These are phyloP conservation scores for Cupressus sempervirens DNA, from an alignment of 75 land plant species.

Conservation along the genomic window DNA sequence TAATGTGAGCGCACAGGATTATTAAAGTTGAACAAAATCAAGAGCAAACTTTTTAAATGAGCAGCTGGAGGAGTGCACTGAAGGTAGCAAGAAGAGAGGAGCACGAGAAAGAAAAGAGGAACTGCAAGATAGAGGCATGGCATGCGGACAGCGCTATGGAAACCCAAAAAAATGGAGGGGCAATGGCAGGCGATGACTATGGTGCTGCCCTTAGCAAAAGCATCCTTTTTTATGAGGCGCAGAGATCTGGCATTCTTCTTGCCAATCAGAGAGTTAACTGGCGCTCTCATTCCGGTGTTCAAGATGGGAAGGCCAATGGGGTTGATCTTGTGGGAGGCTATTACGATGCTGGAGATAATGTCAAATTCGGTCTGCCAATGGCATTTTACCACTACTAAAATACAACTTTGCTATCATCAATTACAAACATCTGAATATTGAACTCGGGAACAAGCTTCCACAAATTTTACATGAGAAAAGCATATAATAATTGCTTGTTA, in stretches of 20 bases:
- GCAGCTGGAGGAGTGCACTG: too few species aligned
- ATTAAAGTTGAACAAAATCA: too few species aligned
- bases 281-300: conserved; percentile 69
- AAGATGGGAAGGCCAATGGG: conserved; percentile 48
- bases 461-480: not conserved
- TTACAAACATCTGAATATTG: not conserved
- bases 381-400: not conserved
- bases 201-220: conserved; percentile 54
- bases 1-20: too few species aligned
- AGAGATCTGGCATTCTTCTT: conserved; percentile 69
- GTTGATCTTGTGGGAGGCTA: conserved; percentile 61
- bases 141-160: too few species aligned
- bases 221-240: conserved; percentile 71
- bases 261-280: conserved; percentile 51
- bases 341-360: conserved; percentile 63
- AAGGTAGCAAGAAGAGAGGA: too few species aligned
- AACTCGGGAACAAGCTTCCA: not conserved
- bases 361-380: conserved; percentile 47
- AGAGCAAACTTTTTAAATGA: too few species aligned
- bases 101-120: too few species aligned
- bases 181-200: conserved; percentile 38
- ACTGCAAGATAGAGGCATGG: too few species aligned
- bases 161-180: too few species aligned
- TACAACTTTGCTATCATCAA: not conserved
- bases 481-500: not conserved